Base-by-base conservation (phyloP, 192 early-diverging fungal species). In the Coemansia furcata region DNA sequence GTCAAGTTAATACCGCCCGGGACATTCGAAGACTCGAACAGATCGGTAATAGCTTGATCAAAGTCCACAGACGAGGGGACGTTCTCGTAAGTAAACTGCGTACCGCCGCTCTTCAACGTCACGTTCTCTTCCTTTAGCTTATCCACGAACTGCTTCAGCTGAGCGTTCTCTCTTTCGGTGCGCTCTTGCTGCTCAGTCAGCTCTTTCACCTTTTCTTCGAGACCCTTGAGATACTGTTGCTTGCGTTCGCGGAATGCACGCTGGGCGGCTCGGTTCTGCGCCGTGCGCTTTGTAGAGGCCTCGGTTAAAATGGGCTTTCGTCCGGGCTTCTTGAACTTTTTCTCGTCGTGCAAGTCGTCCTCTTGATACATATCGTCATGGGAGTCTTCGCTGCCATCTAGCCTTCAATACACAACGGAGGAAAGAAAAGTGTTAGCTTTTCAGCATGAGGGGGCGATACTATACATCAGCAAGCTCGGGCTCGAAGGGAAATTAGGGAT, bases 191-290 rank as follows among this genome's bases (percentile, higher is more conserved):
- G 72, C 35, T 87, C 87, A 37, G 91, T 86, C 64, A 93, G 78
- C 58, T 87, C 82, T 59, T 89, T 86, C 6, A 90, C 89, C 55
- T 88, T 86, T 1, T 82, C 84, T 74, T 96, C 94, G 1, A 96
- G 85, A 9, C 89, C 85, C 64, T 89, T 87, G 26, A 94, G 87
- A 71, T 96, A 93, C 68, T 86, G 86, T 64, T 93, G 89, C 58
- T 90, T 88, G 37, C 94, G 88, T 77, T 96, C 91, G 42, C 94
- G 88, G 77, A 96, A 96, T 6, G 94, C 93, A 2, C 92, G 86
- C 77, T 96, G 94, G 3, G 94, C 94, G 3, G 92, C 92, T 17
- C 94, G 87, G 75, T 96, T 96, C 71, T 96, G 94, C 11, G 89
- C 91, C 3, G 93, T 92, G 69, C 94, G 87, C 74, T 93, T 94